These are phyloP conservation scores for Hebeloma cylindrosporum DNA, from an alignment of 768 basidiomycete species.

Conservation along the genomic window DNA sequence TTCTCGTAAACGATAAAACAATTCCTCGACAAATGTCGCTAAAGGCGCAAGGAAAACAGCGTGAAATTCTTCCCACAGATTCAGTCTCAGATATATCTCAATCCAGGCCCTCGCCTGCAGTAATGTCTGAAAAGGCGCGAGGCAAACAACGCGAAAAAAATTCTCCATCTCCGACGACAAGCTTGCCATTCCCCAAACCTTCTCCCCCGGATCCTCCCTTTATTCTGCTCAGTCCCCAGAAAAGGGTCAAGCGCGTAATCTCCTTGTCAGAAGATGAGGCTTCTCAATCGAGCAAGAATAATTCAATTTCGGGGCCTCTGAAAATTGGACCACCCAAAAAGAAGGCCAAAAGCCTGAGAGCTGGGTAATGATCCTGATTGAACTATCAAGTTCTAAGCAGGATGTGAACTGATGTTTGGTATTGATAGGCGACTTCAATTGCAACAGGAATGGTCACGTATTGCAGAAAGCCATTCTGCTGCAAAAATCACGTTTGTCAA, in stretches of 20 bases:
- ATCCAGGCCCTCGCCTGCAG: neutral
- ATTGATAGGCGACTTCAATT: constrained; percentile 25
- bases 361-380: neutral
- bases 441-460: constrained; percentile 34
- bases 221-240: no score
- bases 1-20: neutral
- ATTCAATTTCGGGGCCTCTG: no score
- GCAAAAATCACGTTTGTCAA: constrained; percentile 39
- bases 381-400: neutral
- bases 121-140: neutral
- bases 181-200: neutral
- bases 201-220: no score
- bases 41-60: no score
- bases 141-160: constrained; percentile 3
- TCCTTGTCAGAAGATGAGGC: neutral
- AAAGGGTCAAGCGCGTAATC: constrained; percentile 1
- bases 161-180: neutral
- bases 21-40: neutral
- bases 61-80: no score
- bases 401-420: neutral
- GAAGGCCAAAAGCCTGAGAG: neutral
- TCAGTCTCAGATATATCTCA: no score
- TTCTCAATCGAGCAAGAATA: neutral
- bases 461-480: constrained; percentile 27
- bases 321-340: no score